A percentile compares a stretch with the other conserved stretches of the same genome.
These are phyloP conservation scores for Hydrangea macrophylla DNA, from an alignment of 148 eudicot genomes.

Conservation along the genomic window DNA sequence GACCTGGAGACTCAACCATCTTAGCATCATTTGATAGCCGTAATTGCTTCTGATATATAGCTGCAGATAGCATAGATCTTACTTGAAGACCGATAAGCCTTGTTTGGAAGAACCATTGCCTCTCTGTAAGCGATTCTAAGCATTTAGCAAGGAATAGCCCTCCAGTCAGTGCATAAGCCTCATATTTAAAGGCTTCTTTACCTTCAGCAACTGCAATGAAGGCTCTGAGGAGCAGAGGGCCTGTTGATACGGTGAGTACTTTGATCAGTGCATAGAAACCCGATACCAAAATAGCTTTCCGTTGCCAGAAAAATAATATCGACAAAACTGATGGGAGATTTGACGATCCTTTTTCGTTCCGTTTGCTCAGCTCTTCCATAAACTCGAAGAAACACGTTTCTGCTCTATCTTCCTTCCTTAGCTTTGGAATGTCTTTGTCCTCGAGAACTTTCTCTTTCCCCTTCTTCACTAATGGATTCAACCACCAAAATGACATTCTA, in stretches of 20 bases:
- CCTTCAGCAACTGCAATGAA: slow-evolving; percentile 37
- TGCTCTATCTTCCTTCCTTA: slow-evolving; percentile 38
- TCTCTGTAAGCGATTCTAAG: slow-evolving; percentile 47
- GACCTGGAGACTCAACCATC: slow-evolving; percentile 36
- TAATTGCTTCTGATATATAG: slow-evolving; percentile 50
- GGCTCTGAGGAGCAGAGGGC: slow-evolving; percentile 45
- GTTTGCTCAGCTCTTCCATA: slow-evolving; percentile 21
- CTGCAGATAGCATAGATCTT: slow-evolving; percentile 46
- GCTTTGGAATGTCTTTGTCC: slow-evolving; percentile 43
- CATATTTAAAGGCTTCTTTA: slow-evolving; percentile 24
- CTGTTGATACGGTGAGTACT: slow-evolving; percentile 36
- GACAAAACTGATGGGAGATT: slow-evolving; percentile 18
- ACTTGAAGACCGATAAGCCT: slow-evolving; percentile 47
- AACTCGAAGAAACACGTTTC: slow-evolving; percentile 34
- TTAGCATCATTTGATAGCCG: slow-evolving; percentile 40
- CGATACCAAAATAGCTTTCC: slow-evolving; percentile 34
- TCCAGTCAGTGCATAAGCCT: slow-evolving; percentile 30
- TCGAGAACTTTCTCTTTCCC: slow-evolving; percentile 43
- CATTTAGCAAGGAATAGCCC: slow-evolving; percentile 34
- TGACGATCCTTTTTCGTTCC: slow-evolving; percentile 12
- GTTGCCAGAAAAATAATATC: slow-evolving; percentile 35
- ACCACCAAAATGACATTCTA: slow-evolving; percentile 60
- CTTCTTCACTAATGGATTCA: slow-evolving; percentile 51
- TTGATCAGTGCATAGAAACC: slow-evolving; percentile 48
- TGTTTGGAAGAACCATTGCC: slow-evolving; percentile 48